Percentiles rank a stretch among this genome's conserved stretches.
Evolutionary conservation across 805 yeast genomes (phyloP).

Genomic region (Barnettozyma sp.): DNA sequence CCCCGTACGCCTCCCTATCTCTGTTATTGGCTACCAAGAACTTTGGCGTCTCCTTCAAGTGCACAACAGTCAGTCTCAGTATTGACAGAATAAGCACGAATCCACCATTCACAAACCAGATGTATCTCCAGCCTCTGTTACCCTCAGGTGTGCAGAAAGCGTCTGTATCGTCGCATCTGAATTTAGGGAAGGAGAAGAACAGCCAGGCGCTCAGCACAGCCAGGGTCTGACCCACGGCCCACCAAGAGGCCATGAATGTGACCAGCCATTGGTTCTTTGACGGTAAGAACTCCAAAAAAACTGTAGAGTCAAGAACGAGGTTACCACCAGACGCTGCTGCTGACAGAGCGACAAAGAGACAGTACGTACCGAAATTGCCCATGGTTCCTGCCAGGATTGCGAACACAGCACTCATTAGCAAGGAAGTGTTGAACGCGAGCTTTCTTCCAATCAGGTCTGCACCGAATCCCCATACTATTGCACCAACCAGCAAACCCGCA

Average conservation of each 20-base stretch:
- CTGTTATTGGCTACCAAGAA: constrained; percentile 43
- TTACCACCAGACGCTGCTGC: constrained; percentile 47
- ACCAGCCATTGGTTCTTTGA: constrained; percentile 41
- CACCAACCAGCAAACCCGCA: constrained; percentile 42
- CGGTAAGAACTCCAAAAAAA: constrained; percentile 44
- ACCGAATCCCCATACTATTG: constrained; percentile 44
- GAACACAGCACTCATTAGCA: constrained; percentile 37
- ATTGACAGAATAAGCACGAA: constrained; percentile 41
- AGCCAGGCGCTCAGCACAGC: constrained; percentile 45
- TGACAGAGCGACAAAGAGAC: constrained; percentile 38
- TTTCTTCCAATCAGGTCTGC: constrained; percentile 47
- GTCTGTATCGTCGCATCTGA: constrained; percentile 38
- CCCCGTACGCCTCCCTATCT: constrained; percentile 41
- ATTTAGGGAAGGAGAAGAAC: constrained; percentile 34
- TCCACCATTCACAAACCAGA: constrained; percentile 45
- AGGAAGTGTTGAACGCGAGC: constrained; percentile 39
- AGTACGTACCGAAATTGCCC: constrained; percentile 40
- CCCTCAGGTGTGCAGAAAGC: constrained; percentile 31
- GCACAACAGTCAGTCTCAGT: constrained; percentile 36
- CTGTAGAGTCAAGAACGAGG: constrained; percentile 42
- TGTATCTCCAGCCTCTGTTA: constrained; percentile 54
- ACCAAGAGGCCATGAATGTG: constrained; percentile 45
- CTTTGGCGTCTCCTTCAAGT: constrained; percentile 46
- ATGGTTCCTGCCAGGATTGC: constrained; percentile 44
- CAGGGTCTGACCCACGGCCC: constrained; percentile 52